Evolutionary conservation across 2,329 filamentous ascomycete species (phyloP), one percentile per base, ranked within the genome.

Genomic region (Elsinoe ampelina): DNA sequence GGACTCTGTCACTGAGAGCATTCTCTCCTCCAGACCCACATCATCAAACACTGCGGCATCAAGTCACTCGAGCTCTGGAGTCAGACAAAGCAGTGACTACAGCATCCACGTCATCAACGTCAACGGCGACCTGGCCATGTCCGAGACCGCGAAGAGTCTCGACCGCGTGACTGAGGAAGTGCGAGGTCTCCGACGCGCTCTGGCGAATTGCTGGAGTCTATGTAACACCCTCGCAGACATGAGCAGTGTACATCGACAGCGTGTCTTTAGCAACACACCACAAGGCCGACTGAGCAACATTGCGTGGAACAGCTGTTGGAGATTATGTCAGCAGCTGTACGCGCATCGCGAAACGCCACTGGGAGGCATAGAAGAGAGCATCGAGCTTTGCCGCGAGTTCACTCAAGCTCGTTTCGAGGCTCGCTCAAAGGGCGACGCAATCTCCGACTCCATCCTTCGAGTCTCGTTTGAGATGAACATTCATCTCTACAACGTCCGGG

Each of bases 401-500:
- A 95, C 90, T 64, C 90, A 95, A 71, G 82, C 89, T 0, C 75
- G 96, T 10, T 97, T 96, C 65, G 91, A 96, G 66, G 84, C 92
- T 15, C 80, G 91, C 38, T 80, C 86, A 59, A 84, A 84, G 61
- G 83, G 85, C 54, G 86, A 95, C 61, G 89, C 93, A 65, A 74
- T 82, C 1, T 81, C 86, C 0, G 92, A 97, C 69, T 95, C 91
- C 0, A 85, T 96, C 12, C 73, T 97, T 47, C 80, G 92, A 48
- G 91, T 96, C 62, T 95, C 89, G 72, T 95, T 95, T 67, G 92
- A 96, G 72, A 77, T 96, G 20, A 95, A 95, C 72, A 96, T 95
- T 64, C 91, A 97, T 69, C 78, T 97, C 1, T 96, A 92, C 73
- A 95, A 92, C 67, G 91, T 89, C 1, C 89, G 95, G 65, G 89